Percentiles rank a stretch among this genome's conserved stretches.
phyloP scores from a whole-genome alignment of 1,139 yeast species.

The Geotrichum cucujoidarum region DNA sequence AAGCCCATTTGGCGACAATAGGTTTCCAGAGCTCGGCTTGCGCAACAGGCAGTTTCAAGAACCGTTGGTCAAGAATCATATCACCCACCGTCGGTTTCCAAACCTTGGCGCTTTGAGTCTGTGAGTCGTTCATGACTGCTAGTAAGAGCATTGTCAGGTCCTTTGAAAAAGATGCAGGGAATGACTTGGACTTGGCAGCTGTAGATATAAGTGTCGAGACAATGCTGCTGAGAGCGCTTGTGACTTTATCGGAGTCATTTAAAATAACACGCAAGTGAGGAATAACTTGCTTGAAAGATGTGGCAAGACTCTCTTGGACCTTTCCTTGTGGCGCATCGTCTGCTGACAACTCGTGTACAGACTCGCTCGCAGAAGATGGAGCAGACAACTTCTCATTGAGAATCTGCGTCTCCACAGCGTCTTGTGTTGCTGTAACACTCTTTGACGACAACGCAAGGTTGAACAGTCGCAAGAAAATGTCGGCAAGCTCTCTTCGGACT shows the following conservation, averaged over 20 bases:
- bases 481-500: slow-evolving; percentile 61
- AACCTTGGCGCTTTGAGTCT: slow-evolving; percentile 33
- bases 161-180: slow-evolving; percentile 30
- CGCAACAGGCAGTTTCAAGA: slow-evolving; percentile 41
- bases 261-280: slow-evolving; percentile 42
- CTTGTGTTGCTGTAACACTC: slow-evolving; percentile 20
- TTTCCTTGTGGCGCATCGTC: slow-evolving; percentile 17
- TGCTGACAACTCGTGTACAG: slow-evolving; percentile 1
- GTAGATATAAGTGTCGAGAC: slow-evolving; percentile 43
- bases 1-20: slow-evolving; percentile 53
- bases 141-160: slow-evolving; percentile 32
- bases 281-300: slow-evolving; percentile 39
- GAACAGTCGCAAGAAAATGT: slow-evolving; percentile 54
- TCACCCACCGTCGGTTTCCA: slow-evolving; percentile 42
- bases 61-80: slow-evolving; percentile 35
- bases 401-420: slow-evolving; percentile 8
- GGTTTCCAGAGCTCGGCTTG: slow-evolving; percentile 46
- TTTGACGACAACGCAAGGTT: slow-evolving; percentile 40
- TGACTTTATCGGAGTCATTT: slow-evolving; percentile 46
- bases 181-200: slow-evolving; percentile 39
- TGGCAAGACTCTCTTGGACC: slow-evolving; percentile 39
- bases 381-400: slow-evolving; percentile 21
- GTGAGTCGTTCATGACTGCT: slow-evolving; percentile 26
- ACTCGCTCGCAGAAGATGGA: slow-evolving; percentile 10
- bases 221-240: slow-evolving; percentile 40